These are phyloP conservation scores for Leccinum subtestaceum DNA, from an alignment of 768 basidiomycete species.

Conservation along the genomic window DNA sequence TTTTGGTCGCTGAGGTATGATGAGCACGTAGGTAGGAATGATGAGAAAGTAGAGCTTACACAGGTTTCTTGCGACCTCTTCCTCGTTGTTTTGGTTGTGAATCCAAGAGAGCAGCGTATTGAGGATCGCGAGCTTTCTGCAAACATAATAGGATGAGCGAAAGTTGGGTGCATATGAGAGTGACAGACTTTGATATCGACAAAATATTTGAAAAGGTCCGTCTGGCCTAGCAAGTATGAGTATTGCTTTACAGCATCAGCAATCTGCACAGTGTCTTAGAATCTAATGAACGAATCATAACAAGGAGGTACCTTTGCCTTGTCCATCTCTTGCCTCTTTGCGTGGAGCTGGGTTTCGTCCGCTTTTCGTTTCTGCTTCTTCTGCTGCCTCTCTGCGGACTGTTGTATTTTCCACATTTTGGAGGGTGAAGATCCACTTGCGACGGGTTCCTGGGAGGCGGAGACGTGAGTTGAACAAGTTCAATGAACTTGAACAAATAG, in stretches of 20 bases:
- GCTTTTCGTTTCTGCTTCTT: conserved; percentile 59
- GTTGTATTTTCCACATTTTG: conserved; percentile 36
- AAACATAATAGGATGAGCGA: conserved; percentile 2
- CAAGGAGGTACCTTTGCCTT: conserved; percentile 70
- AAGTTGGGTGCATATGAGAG: not conserved
- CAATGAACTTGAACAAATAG: conserved; percentile 1
- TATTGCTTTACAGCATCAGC: conserved; percentile 95
- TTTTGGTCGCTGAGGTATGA: conserved; percentile 55
- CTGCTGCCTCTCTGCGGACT: conserved; percentile 38
- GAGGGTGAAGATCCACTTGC: conserved; percentile 27
- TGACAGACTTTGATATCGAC: conserved; percentile 85
- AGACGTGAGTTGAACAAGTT: conserved; percentile 2
- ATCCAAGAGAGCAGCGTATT: conserved; percentile 87
- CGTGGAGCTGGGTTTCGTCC: conserved; percentile 66
- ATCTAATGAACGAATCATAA: not conserved
- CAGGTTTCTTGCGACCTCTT: conserved; percentile 78
- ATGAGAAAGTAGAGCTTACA: conserved; percentile 41
- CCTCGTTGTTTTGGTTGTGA: conserved; percentile 84
- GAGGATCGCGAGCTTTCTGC: conserved; percentile 86
- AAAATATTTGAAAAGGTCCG: conserved; percentile 97
- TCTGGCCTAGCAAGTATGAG: conserved; percentile 96
- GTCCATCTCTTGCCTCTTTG: conserved; percentile 80
- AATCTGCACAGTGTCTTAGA: conserved; percentile 47
- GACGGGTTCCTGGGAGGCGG: conserved; percentile 17
- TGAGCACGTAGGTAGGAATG: conserved; percentile 2